Percentiles rank a stretch among this genome's conserved stretches.
Evolutionary conservation across 257 asterid species (phyloP).

Genomic region (Scutellaria barbata): DNA sequence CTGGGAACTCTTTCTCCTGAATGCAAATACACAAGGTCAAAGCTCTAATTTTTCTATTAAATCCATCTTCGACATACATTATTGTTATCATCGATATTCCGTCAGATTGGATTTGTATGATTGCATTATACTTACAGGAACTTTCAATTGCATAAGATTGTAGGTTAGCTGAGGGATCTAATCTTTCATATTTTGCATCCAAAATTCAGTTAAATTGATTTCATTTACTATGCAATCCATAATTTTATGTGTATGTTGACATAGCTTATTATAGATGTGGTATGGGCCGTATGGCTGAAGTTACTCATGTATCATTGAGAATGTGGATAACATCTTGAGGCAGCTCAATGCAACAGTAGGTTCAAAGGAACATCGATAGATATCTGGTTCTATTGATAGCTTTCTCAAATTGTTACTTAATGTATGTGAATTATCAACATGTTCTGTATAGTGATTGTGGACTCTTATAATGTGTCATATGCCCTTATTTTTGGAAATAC

Average conservation of each 20-base stretch:
- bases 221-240: conserved; percentile 1
- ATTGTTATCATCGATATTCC: conserved; percentile 9
- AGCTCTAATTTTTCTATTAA: neutral
- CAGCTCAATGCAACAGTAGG: conserved; percentile 2
- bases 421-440: neutral
- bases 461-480: neutral
- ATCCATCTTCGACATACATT: conserved; percentile 10
- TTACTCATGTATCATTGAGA: conserved; percentile 11
- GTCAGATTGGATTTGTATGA: conserved; percentile 1
- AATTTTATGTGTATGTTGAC: conserved; percentile 1
- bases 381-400: conserved; percentile 11
- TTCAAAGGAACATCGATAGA: neutral
- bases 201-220: conserved; percentile 14
- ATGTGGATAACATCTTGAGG: neutral
- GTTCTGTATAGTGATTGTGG: neutral
- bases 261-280: neutral
- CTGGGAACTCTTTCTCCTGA: conserved; percentile 86
- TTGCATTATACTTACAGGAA: neutral
- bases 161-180: neutral
- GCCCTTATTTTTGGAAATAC: neutral
- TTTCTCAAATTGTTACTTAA: conserved; percentile 14
- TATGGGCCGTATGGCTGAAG: neutral
- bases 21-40: conserved; percentile 77
- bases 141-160: conserved; percentile 2
- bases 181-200: neutral